Evolutionary conservation across 345 rosid species (phyloP).

Genomic region (Eucalyptus microcorys): DNA sequence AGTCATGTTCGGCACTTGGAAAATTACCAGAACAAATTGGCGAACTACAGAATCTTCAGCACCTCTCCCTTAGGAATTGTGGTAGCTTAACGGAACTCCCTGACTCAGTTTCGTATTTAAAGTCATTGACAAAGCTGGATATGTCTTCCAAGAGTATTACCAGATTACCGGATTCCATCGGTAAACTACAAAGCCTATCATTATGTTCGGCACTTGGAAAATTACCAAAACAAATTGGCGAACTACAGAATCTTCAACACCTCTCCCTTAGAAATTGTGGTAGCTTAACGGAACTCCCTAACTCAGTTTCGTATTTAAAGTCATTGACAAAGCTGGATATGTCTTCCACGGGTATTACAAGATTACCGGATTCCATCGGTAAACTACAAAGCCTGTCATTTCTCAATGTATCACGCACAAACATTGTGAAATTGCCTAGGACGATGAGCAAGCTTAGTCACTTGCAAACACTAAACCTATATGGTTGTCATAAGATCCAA

Average conservation of each 20-base stretch:
- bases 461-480: not conserved
- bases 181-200: not conserved
- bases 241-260: not conserved
- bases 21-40: not conserved
- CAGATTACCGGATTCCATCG: not conserved
- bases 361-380: not conserved
- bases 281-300: not conserved
- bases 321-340: not conserved
- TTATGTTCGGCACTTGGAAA: not conserved
- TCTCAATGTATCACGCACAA: not conserved
- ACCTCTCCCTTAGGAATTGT: not conserved
- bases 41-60: not conserved
- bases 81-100: not conserved
- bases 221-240: not conserved
- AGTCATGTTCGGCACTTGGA: not conserved
- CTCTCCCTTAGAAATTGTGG: not conserved
- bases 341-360: not conserved
- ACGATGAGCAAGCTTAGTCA: not conserved
- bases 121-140: not conserved
- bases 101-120: not conserved
- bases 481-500: not conserved
- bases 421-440: not conserved
- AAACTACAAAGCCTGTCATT: not conserved
- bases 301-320: not conserved
- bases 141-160: not conserved